phyloP scores from a whole-genome alignment of 106 monocot species.

The Dactylorhiza incarnata region DNA sequence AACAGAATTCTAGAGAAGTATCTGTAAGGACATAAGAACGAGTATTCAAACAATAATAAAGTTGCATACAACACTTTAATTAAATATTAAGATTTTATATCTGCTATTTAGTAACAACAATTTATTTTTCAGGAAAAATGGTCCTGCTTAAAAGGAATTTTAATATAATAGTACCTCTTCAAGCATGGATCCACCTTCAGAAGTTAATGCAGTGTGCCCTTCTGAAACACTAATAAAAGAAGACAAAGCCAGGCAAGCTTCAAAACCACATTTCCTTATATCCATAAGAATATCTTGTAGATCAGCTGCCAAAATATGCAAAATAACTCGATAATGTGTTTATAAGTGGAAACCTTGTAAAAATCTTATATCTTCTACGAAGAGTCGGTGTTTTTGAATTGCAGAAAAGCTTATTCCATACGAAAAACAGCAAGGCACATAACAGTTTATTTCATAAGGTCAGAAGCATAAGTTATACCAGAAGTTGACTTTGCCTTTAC shows the following conservation, averaged over 20 bases:
- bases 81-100: neutral
- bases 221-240: slow-evolving; percentile 68
- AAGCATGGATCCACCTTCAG: slow-evolving; percentile 87
- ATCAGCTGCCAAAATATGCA: slow-evolving; percentile 57
- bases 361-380: neutral
- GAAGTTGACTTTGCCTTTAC: slow-evolving; percentile 71
- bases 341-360: neutral
- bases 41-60: slow-evolving; percentile 4
- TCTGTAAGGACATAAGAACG: neutral
- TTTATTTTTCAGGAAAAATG: neutral
- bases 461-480: slow-evolving; percentile 28
- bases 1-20: neutral
- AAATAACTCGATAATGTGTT: slow-evolving; percentile 2
- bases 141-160: neutral
- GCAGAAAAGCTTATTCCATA: neutral
- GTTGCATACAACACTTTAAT: neutral
- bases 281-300: slow-evolving; percentile 47
- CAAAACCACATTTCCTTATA: slow-evolving; percentile 43
- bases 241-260: slow-evolving; percentile 66
- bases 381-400: neutral
- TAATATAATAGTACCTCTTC: slow-evolving; percentile 67
- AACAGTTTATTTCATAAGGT: neutral
- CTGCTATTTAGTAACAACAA: neutral
- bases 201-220: slow-evolving; percentile 67
- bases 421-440: neutral